Evolutionary conservation across 2,329 filamentous ascomycete genomes (phyloP).

Genomic region (Colletotrichum euphorbiae): DNA sequence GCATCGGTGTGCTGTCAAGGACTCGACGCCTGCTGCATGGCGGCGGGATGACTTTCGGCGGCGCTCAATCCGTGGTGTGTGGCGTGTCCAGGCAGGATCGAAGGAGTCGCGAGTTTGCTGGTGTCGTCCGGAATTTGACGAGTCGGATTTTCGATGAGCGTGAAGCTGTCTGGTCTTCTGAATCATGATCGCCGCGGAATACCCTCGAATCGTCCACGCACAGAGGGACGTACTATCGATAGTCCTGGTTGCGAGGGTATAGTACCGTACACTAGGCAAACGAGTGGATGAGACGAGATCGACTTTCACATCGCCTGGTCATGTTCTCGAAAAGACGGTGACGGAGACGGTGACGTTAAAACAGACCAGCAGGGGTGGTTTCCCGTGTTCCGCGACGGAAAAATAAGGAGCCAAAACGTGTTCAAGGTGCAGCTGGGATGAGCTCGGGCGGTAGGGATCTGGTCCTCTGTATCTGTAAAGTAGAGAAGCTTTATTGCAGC

Average conservation of each 20-base stretch:
- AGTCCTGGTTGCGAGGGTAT: not conserved
- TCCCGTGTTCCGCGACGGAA: conserved; percentile 37
- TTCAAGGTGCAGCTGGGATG: conserved; percentile 31
- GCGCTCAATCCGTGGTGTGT: conserved; percentile 5
- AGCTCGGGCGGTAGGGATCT: conserved; percentile 21
- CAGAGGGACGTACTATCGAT: not conserved
- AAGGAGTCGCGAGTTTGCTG: not conserved
- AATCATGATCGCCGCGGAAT: conserved; percentile 30
- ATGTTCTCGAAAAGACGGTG: conserved; percentile 39
- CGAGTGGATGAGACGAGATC: conserved; percentile 30
- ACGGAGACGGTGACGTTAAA: conserved; percentile 40
- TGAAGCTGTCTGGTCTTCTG: conserved; percentile 20
- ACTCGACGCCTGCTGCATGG: conserved; percentile 15
- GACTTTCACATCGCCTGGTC: conserved; percentile 20
- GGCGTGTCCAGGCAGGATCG: not conserved
- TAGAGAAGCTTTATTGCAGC: conserved; percentile 7
- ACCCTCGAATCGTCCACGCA: not conserved
- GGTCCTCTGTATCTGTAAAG: not conserved
- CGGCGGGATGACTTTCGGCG: conserved; percentile 4
- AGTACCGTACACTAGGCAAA: conserved; percentile 1
- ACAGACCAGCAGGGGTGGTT: conserved; percentile 30
- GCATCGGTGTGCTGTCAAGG: conserved; percentile 36
- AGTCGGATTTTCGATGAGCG: conserved; percentile 25
- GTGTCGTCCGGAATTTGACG: conserved; percentile 19
- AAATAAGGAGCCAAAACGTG: conserved; percentile 38